Evolutionary conservation across 2,329 filamentous ascomycete species (phyloP).

Genomic region (Pseudogymnoascus sp.): DNA sequence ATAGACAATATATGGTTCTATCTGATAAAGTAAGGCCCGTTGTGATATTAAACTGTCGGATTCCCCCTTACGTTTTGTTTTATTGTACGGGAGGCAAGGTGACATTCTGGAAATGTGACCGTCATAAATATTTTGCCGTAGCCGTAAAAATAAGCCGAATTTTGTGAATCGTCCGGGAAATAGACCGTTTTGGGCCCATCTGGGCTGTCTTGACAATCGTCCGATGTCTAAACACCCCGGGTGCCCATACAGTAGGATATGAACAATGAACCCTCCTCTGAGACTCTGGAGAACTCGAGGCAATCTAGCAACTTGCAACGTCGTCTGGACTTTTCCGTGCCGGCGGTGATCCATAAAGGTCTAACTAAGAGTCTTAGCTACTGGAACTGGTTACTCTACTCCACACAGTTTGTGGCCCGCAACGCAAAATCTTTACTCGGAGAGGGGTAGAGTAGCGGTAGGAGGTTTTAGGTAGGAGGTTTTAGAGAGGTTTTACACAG

Average conservation of each 20-base stretch:
- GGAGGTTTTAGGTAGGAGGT: conserved; percentile 3
- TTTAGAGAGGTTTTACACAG: conserved; percentile 2
- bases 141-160: neutral
- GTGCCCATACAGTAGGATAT: neutral
- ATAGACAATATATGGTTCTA: neutral
- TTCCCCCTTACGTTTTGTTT: neutral
- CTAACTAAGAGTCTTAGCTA: conserved; percentile 3
- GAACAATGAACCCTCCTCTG: neutral
- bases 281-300: neutral
- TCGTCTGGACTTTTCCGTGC: conserved; percentile 2
- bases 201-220: neutral
- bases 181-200: neutral
- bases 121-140: neutral
- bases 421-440: conserved; percentile 4
- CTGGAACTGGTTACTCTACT: neutral
- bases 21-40: neutral
- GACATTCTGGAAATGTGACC: neutral
- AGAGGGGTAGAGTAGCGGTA: neutral
- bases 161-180: neutral
- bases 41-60: neutral
- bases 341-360: neutral
- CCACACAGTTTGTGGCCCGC: neutral
- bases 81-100: neutral
- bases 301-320: neutral
- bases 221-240: neutral